Evolutionary conservation across 495 filamentous ascomycete genomes (phyloP).

Genomic region (Aspergillus kassunensis): DNA sequence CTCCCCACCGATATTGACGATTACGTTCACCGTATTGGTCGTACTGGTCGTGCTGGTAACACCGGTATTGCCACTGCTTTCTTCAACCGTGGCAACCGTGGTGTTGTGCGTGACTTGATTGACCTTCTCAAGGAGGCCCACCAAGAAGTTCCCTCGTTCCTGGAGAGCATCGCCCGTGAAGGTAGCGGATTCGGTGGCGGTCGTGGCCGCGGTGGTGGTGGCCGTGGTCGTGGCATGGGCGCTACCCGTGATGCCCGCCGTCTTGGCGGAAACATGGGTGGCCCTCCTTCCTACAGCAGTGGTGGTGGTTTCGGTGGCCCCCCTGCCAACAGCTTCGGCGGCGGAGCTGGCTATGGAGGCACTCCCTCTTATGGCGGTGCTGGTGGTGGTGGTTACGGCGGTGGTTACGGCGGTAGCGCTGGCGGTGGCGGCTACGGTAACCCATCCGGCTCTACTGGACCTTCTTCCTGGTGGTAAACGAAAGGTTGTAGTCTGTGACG

Average conservation of each 20-base stretch:
- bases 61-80: slow-evolving; percentile 97
- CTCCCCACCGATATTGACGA: slow-evolving; percentile 98
- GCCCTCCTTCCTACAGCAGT: slow-evolving; percentile 34
- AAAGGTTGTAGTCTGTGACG: slow-evolving; percentile 43
- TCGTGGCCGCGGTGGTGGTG: slow-evolving; percentile 65
- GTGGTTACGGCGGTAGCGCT: slow-evolving; percentile 28
- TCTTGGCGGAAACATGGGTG: slow-evolving; percentile 33
- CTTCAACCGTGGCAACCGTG: slow-evolving; percentile 99
- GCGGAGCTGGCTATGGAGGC: slow-evolving; percentile 48
- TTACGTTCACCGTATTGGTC: slow-evolving; percentile 98
- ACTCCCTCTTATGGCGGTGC: slow-evolving; percentile 48
- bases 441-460: slow-evolving; percentile 74
- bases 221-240: slow-evolving; percentile 58
- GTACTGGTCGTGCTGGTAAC: slow-evolving; percentile 99
- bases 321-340: slow-evolving; percentile 26
- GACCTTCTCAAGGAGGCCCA: slow-evolving; percentile 97
- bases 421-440: slow-evolving; percentile 68
- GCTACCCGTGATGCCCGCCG: slow-evolving; percentile 91
- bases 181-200: slow-evolving; percentile 74
- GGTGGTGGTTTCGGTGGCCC: slow-evolving; percentile 27
- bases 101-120: slow-evolving; percentile 90
- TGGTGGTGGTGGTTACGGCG: slow-evolving; percentile 45
- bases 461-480: slow-evolving; percentile 94
- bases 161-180: slow-evolving; percentile 95
- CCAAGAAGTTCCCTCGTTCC: slow-evolving; percentile 89